These are phyloP conservation scores for Saccharomycopsis fodiens DNA, from an alignment of 805 yeast species.

Conservation along the genomic window DNA sequence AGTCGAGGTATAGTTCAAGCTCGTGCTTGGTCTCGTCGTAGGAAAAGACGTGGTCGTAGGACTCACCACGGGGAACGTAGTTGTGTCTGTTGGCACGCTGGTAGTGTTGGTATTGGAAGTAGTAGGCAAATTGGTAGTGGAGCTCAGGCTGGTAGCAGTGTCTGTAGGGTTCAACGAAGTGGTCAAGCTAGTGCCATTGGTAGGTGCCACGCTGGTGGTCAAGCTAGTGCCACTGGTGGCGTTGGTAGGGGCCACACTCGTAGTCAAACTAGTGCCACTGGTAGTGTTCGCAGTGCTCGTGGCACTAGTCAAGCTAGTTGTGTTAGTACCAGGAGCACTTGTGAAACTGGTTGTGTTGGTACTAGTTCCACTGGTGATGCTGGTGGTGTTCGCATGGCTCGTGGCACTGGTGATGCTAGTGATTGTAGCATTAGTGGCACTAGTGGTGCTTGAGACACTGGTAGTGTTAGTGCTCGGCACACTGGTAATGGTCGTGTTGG, in stretches of 20 bases:
- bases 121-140: background rate
- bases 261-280: background rate
- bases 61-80: background rate
- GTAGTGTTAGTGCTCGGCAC: too few relatives aligned
- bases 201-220: background rate
- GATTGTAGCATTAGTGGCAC: background rate
- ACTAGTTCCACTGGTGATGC: too few relatives aligned
- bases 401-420: background rate
- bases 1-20: too few relatives aligned
- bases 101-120: slow-evolving; percentile 1
- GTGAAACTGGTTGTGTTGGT: background rate
- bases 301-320: background rate
- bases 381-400: too few relatives aligned
- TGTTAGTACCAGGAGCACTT: background rate
- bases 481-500: too few relatives aligned
- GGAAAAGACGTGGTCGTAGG: slow-evolving; percentile 1
- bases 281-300: background rate
- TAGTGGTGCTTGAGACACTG: background rate
- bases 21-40: background rate
- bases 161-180: background rate
- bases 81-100: background rate
- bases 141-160: background rate
- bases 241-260: background rate
- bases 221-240: background rate
- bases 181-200: background rate